Evolutionary conservation across 108 stramenopile genomes (phyloP), one percentile per base, ranked within the genome.

Genomic region (Parmales sp.): DNA sequence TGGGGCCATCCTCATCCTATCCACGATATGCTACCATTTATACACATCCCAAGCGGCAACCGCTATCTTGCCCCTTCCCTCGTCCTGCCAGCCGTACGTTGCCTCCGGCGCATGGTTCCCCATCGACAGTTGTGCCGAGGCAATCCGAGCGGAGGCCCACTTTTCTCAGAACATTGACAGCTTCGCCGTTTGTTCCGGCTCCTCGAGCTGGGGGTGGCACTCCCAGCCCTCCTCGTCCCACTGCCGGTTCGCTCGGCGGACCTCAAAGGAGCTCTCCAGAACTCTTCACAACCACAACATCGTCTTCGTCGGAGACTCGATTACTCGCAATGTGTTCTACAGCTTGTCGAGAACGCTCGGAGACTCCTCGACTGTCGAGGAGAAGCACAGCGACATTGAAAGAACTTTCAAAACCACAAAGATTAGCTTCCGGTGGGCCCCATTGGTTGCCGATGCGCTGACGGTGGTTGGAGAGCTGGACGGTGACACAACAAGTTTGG

Each of bases 251-350:
- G 74, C 85, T 18, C 81, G 80, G 4, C 81, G 91, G 23, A 78
- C 80, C 67, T 65, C 74, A 39, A 72, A 69, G 43, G 72, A 76
- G 25, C 68, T 92, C 39, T 74, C 74, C 68, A 77, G 80, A 38
- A 46, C 71, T 11, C 70, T 92, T 7, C 74, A 80, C 34, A 69
- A 74, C 0, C 71, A 87, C 1, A 75, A 63, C 28, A 54, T 92
- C 36, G 68, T 82, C 16, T 92, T 89, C 73, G 76, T 85, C 67
- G 91, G 91, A 23, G 91, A 92, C 69, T 83, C 82, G 8, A 83
- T 84, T 64, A 87, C 86, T 26, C 81, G 91, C 23, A 82, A 89
- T 71, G 3, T 86, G 29, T 89, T 89, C 48, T 79, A 86, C 78
- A 78, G 86, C 1, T 74, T 86, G 22, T 69, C 78, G 43, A 76